Conservation (phyloP, 345 rosid genomes). For the Syzygium oleosum region DNA sequence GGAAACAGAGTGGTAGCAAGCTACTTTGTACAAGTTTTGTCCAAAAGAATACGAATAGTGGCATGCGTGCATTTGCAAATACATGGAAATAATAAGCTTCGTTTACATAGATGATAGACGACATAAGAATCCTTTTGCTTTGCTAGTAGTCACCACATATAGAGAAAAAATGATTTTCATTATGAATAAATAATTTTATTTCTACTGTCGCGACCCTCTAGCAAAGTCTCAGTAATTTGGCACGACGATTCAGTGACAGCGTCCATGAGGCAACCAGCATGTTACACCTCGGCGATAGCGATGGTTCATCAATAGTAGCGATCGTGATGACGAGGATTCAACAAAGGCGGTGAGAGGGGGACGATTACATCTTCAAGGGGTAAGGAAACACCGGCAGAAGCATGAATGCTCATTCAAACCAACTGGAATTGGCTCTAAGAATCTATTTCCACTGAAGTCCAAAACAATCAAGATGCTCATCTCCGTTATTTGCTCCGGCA, state of each 20-base stretch:
- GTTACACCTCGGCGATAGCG: neutral
- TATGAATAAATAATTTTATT: neutral
- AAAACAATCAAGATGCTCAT: slow-evolving; percentile 48
- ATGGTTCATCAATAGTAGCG: too few relatives aligned
- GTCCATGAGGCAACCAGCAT: neutral
- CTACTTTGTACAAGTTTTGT: too few relatives aligned
- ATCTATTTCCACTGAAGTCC: slow-evolving; percentile 48
- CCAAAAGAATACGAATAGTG: too few relatives aligned
- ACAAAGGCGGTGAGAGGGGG: too few relatives aligned
- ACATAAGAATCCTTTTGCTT: too few relatives aligned
- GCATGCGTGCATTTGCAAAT: too few relatives aligned
- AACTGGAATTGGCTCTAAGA: slow-evolving; percentile 43
- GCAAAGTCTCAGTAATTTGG: neutral
- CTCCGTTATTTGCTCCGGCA: slow-evolving; percentile 27
- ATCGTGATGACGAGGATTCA: too few relatives aligned
- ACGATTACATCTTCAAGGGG: too few relatives aligned
- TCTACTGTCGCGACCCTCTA: neutral
- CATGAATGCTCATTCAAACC: slow-evolving; percentile 18
- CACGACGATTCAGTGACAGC: fast-evolving
- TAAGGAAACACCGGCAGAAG: too few relatives aligned
- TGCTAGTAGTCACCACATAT: neutral
- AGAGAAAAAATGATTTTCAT: neutral
- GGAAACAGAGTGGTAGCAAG: too few relatives aligned
- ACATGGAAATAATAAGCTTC: too few relatives aligned
- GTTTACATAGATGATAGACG: too few relatives aligned